Evolutionary conservation across 768 basidiomycete species (phyloP).

Genomic region (Termitomyces sp.): DNA sequence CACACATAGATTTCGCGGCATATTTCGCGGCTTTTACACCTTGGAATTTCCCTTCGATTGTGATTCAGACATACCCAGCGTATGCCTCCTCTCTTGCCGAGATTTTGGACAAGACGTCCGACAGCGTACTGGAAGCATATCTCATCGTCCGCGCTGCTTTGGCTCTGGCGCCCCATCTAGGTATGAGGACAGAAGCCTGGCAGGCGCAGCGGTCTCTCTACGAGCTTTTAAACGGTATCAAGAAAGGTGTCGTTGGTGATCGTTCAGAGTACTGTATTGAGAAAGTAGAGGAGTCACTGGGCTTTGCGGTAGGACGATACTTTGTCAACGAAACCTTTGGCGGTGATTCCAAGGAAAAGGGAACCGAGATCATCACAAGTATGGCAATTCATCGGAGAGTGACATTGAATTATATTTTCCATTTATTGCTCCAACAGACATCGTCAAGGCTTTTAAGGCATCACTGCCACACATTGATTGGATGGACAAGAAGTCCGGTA

Average conservation of each 20-base stretch:
- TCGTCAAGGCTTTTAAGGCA: slow-evolving; percentile 76
- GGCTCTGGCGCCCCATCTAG: slow-evolving; percentile 62
- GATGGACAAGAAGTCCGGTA: slow-evolving; percentile 86
- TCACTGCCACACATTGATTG: slow-evolving; percentile 74
- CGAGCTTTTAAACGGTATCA: slow-evolving; percentile 76
- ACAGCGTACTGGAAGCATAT: slow-evolving; percentile 81
- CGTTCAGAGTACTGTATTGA: slow-evolving; percentile 80
- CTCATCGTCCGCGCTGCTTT: slow-evolving; percentile 75
- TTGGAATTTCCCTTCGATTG: slow-evolving; percentile 63
- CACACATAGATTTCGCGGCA: slow-evolving; percentile 75
- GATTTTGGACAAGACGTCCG: slow-evolving; percentile 61
- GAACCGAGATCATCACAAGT: slow-evolving; percentile 80
- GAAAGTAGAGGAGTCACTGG: slow-evolving; percentile 65
- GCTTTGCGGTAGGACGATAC: slow-evolving; percentile 86
- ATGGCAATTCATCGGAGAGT: slow-evolving; percentile 10
- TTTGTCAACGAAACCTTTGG: slow-evolving; percentile 84
- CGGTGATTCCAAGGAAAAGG: slow-evolving; percentile 73
- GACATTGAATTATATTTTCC: background rate
- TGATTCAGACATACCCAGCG: slow-evolving; percentile 79
- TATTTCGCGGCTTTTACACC: slow-evolving; percentile 86
- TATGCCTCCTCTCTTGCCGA: slow-evolving; percentile 64
- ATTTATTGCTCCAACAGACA: slow-evolving; percentile 39
- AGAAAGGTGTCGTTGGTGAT: slow-evolving; percentile 80
- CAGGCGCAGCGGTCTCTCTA: slow-evolving; percentile 63
- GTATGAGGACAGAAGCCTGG: slow-evolving; percentile 73